phyloP scores from a whole-genome alignment of 805 yeast species.

The Candida succiphila region DNA sequence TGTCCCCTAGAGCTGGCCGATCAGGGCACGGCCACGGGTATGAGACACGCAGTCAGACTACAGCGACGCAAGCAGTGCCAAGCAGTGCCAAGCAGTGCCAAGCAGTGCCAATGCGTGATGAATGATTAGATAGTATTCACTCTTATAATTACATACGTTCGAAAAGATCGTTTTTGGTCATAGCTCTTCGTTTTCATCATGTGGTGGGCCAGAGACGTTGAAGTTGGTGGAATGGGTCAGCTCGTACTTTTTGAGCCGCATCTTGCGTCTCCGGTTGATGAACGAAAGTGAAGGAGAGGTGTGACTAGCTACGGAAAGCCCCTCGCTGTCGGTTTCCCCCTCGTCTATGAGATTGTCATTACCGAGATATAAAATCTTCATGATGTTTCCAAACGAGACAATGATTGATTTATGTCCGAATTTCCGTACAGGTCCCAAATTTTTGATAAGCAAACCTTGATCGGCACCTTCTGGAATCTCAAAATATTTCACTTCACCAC shows the following conservation, averaged over 20 bases:
- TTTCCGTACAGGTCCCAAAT: constrained; percentile 51
- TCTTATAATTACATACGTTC: too few relatives aligned
- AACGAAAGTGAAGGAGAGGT: constrained; percentile 21
- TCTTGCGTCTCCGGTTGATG: constrained; percentile 25
- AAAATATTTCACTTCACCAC: constrained; percentile 51
- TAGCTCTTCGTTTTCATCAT: constrained; percentile 2
- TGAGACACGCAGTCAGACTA: too few relatives aligned
- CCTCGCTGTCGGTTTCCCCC: constrained; percentile 36
- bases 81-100: too few relatives aligned
- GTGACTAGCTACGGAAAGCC: constrained; percentile 21
- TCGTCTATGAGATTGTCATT: constrained; percentile 61
- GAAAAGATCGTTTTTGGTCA: too few relatives aligned
- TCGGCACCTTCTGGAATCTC: constrained; percentile 41
- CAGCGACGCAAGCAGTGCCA: too few relatives aligned
- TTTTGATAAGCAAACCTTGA: constrained; percentile 39
- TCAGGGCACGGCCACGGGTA: too few relatives aligned
- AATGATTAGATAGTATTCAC: too few relatives aligned
- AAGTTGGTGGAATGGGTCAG: constrained; percentile 27
- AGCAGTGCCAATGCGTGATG: too few relatives aligned
- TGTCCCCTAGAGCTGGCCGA: too few relatives aligned
- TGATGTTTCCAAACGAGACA: constrained; percentile 61
- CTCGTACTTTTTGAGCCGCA: constrained; percentile 24
- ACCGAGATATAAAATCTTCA: constrained; percentile 69
- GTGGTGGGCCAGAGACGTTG: constrained; percentile 11
- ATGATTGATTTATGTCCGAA: constrained; percentile 75